Base-by-base conservation (phyloP, 2,329 filamentous ascomycete species). In the Penicillium thymicola region DNA sequence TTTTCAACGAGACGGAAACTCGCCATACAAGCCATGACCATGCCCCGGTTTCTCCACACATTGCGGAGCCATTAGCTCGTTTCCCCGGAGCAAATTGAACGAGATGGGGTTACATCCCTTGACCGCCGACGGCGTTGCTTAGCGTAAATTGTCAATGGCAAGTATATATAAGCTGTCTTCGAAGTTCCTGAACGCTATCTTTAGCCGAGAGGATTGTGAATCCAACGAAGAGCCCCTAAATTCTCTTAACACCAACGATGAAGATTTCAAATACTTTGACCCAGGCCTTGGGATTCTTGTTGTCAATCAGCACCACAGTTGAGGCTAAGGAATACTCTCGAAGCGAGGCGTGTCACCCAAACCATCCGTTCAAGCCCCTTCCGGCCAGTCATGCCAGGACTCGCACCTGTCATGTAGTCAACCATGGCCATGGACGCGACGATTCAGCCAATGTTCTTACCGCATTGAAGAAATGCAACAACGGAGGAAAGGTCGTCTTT, bases 401-500 rank as follows among this genome's bases (percentile, higher is more conserved):
- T 28, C 70, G 63, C 42, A 68, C 67, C 30, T 73, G 71, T 51
- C 59, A 70, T 50, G 70, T 72, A 18, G 55, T 59, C 13, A 63
- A 51, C 45, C 46, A 70, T 38, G 70, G 67, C 6, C 47, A 71
- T 45, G 70, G 70, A 4, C 54, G 43, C 9, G 82, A 84, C 48
- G 82, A 84, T 61, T 79, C 80, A 40, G 57, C 72, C 25, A 70
- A 79, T 54, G 81, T 88, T 48, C 62, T 87, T 9, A 69, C 76
- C 1, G 84, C 85, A 0, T 71, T 87, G 54, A 73, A 84, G 43
- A 65, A 77, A 55, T 88, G 85, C 71, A 88, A 88, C 64, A 73
- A 84, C 57, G 85, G 85, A 11, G 86, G 86, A 8, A 82, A 81
- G 13, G 81, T 87, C 5, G 76, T 88, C 2, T 82, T 89, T 45